Evolutionary conservation across 2,329 filamentous ascomycete species (phyloP), one percentile per base, ranked within the genome.

Genomic region (Anthostomella pinea): DNA sequence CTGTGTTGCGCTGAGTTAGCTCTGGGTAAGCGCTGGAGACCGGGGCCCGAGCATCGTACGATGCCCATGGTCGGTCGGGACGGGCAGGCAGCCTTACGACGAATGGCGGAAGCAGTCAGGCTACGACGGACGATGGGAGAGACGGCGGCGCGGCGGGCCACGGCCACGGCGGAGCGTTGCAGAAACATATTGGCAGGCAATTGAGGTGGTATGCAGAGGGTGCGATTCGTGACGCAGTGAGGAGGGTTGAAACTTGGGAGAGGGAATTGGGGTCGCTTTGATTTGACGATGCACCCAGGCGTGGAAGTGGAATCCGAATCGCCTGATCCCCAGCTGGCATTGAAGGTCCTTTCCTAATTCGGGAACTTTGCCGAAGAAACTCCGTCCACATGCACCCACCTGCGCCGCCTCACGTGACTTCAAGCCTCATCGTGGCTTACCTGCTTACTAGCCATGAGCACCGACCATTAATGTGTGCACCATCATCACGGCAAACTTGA

Each of bases 141-240:
- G 45, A 70, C 67, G 58, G 72, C 70, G 43, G 71, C 78, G 46
- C 79, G 76, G 63, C 79, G 79, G 58, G 77, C 78, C 60, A 70
- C 76, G 53, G 73, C 67, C 51, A 78, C 58, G 62, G 72, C 77
- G 59, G 79, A 71, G 62, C 79, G 79, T 71, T 80, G 75, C 62
- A 83, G 62, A 55, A 82, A 79, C 79, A 83, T 81, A 57, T 56
- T 62, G 57, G 48, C 49, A 49, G 31, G 41, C 47, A 46, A 55
- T 54, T 52, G 52, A 48, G 40, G 29, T 37, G 29, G 30, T 20
- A 26, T 14, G 23, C 27, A 24, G 26, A n/a, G n/a, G n/a, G n/a
- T n/a, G 33, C 16, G 36, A 38, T 39, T 43, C 36, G 45, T 46
- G 43, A 21, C 30, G 38, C 6, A 21, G 13, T 15, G 17, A 20